phyloP scores from a whole-genome alignment of 768 basidiomycete species.

The Lactarius trivialis region DNA sequence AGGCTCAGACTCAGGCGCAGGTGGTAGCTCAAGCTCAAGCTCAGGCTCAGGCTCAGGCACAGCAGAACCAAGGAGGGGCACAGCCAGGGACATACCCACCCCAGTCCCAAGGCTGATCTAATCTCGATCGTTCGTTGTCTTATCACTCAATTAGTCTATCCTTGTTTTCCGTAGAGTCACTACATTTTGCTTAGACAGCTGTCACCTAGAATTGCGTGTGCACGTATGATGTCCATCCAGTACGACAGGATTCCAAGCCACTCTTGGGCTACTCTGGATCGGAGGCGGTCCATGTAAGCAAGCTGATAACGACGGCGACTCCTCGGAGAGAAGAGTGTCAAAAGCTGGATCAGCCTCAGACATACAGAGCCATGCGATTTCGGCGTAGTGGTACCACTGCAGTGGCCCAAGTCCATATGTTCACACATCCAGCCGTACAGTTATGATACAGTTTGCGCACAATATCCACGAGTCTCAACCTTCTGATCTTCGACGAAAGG shows the following conservation, averaged over 20 bases:
- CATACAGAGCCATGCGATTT: not conserved
- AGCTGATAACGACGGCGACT: not conserved
- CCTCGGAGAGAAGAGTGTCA: too few species aligned
- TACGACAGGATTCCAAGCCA: too few species aligned
- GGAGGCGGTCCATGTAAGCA: not conserved
- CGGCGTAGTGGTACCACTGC: not conserved
- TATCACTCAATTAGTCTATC: not conserved
- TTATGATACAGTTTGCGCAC: not conserved
- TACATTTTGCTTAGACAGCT: not conserved
- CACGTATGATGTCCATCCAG: not conserved
- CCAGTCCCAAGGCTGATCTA: slow-evolving; percentile 4
- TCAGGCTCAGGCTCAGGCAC: slow-evolving; percentile 4
- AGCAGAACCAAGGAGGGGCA: slow-evolving; percentile 12
- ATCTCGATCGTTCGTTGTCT: not conserved
- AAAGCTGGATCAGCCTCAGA: not conserved
- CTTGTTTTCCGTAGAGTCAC: not conserved
- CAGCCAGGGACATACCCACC: slow-evolving; percentile 15
- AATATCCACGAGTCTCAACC: too few species aligned
- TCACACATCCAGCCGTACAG: not conserved
- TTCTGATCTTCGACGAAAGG: too few species aligned
- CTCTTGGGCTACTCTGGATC: too few species aligned
- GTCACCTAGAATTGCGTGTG: not conserved
- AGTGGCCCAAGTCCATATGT: not conserved
- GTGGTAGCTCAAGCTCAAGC: slow-evolving; percentile 3
- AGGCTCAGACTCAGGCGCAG: slow-evolving; percentile 18